These are phyloP conservation scores for Botryotinia calthae DNA, from an alignment of 2,329 filamentous ascomycete genomes.

Conservation along the genomic window DNA sequence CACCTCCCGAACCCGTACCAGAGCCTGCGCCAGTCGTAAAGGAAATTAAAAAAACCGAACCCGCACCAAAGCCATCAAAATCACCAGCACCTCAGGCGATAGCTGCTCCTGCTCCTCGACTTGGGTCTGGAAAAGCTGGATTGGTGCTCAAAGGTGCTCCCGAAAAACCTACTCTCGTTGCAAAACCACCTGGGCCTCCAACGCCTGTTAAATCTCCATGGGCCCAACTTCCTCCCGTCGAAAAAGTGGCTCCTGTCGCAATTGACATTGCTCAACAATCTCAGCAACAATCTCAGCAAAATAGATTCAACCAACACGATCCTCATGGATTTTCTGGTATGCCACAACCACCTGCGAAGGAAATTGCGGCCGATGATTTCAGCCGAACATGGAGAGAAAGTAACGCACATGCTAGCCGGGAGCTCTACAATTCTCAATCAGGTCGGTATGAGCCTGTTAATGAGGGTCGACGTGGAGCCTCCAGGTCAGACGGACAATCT, in stretches of 20 bases:
- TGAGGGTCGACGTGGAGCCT: conserved; percentile 65
- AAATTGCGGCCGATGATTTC: conserved; percentile 93
- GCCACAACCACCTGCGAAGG: conserved; percentile 61
- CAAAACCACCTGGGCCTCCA: conserved; percentile 65
- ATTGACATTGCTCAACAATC: conserved; percentile 51
- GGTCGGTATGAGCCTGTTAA: conserved; percentile 87
- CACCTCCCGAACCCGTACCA: conserved; percentile 34
- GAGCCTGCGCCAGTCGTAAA: conserved; percentile 30
- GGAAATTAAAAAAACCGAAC: conserved; percentile 30
- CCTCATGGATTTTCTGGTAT: conserved; percentile 53
- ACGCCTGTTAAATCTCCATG: conserved; percentile 85
- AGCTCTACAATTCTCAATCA: conserved; percentile 93
- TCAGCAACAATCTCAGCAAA: conserved; percentile 43
- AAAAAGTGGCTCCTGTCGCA: conserved; percentile 69
- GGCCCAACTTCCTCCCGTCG: conserved; percentile 81
- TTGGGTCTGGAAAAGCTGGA: conserved; percentile 49
- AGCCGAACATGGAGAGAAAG: conserved; percentile 81
- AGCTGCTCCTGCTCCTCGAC: conserved; percentile 35
- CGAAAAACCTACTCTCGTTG: conserved; percentile 70
- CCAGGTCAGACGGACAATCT: conserved; percentile 64
- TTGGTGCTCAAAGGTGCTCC: conserved; percentile 64
- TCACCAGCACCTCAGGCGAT: conserved; percentile 37
- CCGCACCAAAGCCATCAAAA: conserved; percentile 31
- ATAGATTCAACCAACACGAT: conserved; percentile 55
- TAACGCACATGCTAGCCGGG: conserved; percentile 59